Evolutionary conservation across 2,329 filamentous ascomycete species (phyloP), one percentile per base, ranked within the genome.

Genomic region (Whalleya microplaca): DNA sequence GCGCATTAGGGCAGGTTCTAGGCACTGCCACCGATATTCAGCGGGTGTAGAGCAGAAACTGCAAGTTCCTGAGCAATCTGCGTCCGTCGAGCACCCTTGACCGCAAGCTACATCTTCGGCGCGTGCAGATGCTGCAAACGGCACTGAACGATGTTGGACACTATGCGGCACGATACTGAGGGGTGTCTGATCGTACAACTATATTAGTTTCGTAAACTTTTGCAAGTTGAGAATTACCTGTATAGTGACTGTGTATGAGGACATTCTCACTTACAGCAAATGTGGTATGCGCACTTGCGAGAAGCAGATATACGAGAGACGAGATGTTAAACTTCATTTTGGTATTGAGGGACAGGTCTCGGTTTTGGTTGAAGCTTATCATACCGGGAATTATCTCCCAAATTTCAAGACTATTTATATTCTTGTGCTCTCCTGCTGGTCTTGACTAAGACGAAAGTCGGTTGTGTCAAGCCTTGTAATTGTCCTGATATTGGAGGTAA

Each of bases 21-120:
- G 7, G 32, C 49, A 56, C 16, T 49, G 45, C 55, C 46, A 57
- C 53, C 55, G 46, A 29, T 57, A 53, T 18, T 53, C 55, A 14
- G 55, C 50, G 10, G 55, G 50, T 7, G 46, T 57, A 3, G 55
- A 57, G 29, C 55, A 57, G 42, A 53, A 57, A 20, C 50, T 57
- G 47, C 55, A 53, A 16, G 46, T 53, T 18, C 55, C 55, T 1
- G 42, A 50, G 23, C 55, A 53, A 7, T 57, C 55, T 10, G 50
- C 48, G 10, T 52, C 41, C 37, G 32, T 14, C 6, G 20, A 16
- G 43, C 55, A 57, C 4, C 23, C 10, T 16, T 57, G 41, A 18
- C 46, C 37, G 42, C 55, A 57, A 42, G 46, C 48, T 12, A 41
- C 50, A 12, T 44, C 32, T 16, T n/a, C 23, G 23, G 23, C 23